Conservation (phyloP, 1,284 basidiomycete genomes). For the Apiotrichum gracile region DNA sequence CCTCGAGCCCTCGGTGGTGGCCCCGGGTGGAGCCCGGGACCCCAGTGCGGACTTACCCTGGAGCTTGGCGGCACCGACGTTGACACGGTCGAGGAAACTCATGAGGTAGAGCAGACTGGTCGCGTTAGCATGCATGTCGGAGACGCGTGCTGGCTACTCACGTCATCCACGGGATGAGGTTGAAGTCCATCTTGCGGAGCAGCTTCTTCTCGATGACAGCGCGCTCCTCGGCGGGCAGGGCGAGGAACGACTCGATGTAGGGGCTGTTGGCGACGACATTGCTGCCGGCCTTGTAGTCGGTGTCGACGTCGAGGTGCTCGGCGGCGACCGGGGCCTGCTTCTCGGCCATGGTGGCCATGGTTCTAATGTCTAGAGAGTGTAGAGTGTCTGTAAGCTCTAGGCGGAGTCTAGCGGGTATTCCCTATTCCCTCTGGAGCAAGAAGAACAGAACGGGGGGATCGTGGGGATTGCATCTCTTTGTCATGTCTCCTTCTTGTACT, state of each 20-base stretch:
- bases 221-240: conserved; percentile 36
- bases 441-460: too few relatives aligned
- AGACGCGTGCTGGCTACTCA: conserved; percentile 21
- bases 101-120: conserved; percentile 37
- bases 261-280: background rate
- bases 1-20: too few relatives aligned
- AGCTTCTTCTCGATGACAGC: conserved; percentile 35
- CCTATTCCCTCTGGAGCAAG: too few relatives aligned
- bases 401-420: too few relatives aligned
- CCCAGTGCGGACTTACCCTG: conserved; percentile 5
- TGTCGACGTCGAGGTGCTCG: background rate
- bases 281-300: too few relatives aligned
- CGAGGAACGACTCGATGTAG: conserved; percentile 21
- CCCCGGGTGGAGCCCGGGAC: background rate
- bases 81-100: conserved; percentile 51
- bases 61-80: conserved; percentile 47
- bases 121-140: background rate
- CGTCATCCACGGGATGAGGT: conserved; percentile 47
- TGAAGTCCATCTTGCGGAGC: conserved; percentile 42
- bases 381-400: background rate
- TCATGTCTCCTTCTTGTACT: too few relatives aligned
- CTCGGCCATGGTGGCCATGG: background rate
- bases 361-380: background rate
- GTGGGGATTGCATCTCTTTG: too few relatives aligned
- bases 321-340: background rate